These are phyloP conservation scores for Boletus rubropictus DNA, from an alignment of 768 basidiomycete species.

Conservation along the genomic window DNA sequence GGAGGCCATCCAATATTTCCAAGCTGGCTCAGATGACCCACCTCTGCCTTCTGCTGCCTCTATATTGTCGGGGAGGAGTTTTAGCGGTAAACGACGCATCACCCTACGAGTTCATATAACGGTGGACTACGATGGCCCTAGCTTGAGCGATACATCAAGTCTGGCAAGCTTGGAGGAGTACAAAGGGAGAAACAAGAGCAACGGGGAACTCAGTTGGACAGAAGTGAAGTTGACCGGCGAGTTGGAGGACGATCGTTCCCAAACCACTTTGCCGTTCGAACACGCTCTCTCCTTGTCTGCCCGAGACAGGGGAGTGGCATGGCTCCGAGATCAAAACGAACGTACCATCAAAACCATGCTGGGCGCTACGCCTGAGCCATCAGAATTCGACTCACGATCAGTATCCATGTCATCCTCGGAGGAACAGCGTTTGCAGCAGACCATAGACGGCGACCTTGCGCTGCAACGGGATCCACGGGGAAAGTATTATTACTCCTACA, in stretches of 20 bases:
- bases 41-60: slow-evolving; percentile 69
- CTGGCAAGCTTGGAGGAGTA: slow-evolving; percentile 75
- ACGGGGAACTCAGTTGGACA: slow-evolving; percentile 38
- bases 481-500: slow-evolving; percentile 74
- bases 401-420: slow-evolving; percentile 29
- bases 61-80: slow-evolving; percentile 60
- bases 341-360: slow-evolving; percentile 58
- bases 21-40: slow-evolving; percentile 66
- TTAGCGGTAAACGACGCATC: slow-evolving; percentile 65
- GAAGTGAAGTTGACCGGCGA: slow-evolving; percentile 41
- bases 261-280: slow-evolving; percentile 38
- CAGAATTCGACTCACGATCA: slow-evolving; percentile 48
- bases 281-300: slow-evolving; percentile 40
- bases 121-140: slow-evolving; percentile 88
- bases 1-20: slow-evolving; percentile 86
- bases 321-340: slow-evolving; percentile 79
- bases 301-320: slow-evolving; percentile 66
- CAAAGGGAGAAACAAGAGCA: slow-evolving; percentile 52
- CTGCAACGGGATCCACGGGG: slow-evolving; percentile 63
- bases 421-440: slow-evolving; percentile 34
- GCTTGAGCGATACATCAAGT: slow-evolving; percentile 83
- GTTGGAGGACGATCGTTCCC: slow-evolving; percentile 51
- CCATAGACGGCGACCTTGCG: slow-evolving; percentile 55
- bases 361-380: slow-evolving; percentile 51
- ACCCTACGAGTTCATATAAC: slow-evolving; percentile 70